Base-by-base conservation (phyloP, 257 asterid genomes). In the Solanum bulbocastanum region DNA sequence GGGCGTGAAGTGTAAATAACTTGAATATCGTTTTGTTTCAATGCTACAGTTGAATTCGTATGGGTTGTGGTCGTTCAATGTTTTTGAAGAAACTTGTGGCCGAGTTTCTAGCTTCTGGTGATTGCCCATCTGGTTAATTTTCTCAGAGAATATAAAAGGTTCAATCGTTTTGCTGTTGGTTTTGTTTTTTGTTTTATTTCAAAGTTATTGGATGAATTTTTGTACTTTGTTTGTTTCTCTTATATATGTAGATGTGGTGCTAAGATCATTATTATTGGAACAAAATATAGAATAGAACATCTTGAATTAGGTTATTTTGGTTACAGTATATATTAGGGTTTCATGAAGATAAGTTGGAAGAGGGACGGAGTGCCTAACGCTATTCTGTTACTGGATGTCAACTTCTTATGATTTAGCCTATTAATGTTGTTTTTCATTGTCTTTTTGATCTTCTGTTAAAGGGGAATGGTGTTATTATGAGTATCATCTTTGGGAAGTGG, bases 81-180 rank as follows among this genome's bases (percentile, higher is more conserved):
- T 22, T 71, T 16, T 71, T 71, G 52, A 82, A 74, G 86, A 87
- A 33, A 68, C 39, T 82, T 81, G 62, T 68, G 44, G 74, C 72
- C 56, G n/a, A 81, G 87, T 46, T 71, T 84, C 74, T 78, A 56
- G 84, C 73, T 83, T 87, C 87, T 44, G 89, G 84, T 37, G 76
- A 87, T 83, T 68, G 83, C 84, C 87, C 87, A 27, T 82, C 89
- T 33, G 84, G 88, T 73, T 86, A 86, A 86, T 42, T 46, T 36
- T 3, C 56, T 72, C 73, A 37, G 73, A 20, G 37, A 9, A 85
- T 32, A 25, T 11, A 73, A 86, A 52, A 86, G 69, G 71, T 86
- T 44, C 58, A 62, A 86, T 75, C 33, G 49, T 32, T 86, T 62
- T 71, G 84, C 84, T 73, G 18, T 72, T 86, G 23, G 10, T 30